A percentile compares a stretch with the other conserved stretches of the same genome.
Evolutionary conservation across 225 moss, liverwort and hornwort genomes (phyloP).

Genomic region (Rhytidiadelphus loreus): DNA sequence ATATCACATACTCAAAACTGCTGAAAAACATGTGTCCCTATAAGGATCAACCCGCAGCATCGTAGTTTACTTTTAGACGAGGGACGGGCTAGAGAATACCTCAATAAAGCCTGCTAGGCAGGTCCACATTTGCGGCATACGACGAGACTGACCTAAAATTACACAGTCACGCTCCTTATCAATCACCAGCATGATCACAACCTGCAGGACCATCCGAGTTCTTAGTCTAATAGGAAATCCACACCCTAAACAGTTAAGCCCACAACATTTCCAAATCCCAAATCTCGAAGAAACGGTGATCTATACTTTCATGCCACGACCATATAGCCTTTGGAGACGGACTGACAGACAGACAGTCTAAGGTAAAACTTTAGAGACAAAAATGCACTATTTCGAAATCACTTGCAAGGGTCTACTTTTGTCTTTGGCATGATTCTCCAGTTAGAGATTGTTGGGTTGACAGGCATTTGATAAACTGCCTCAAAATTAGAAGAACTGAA

Average conservation of each 20-base stretch:
- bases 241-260: not conserved
- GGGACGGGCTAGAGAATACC: constrained; percentile 1
- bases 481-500: not conserved
- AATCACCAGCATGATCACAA: constrained; percentile 93
- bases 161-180: constrained; percentile 83
- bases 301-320: too few species aligned
- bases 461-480: not conserved
- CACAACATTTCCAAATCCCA: not conserved
- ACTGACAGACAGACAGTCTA: not conserved
- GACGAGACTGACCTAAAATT: constrained; percentile 66
- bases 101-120: constrained; percentile 94
- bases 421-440: not conserved
- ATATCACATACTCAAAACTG: not conserved
- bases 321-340: not conserved
- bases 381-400: not conserved
- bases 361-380: not conserved
- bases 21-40: not conserved
- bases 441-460: not conserved
- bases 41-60: not conserved
- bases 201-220: constrained; percentile 22
- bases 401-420: not conserved
- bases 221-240: not conserved
- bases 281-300: not conserved
- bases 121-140: constrained; percentile 77
- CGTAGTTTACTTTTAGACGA: not conserved